Conservation (phyloP, 2,329 filamentous ascomycete genomes). For the Grosmannia huntii region DNA sequence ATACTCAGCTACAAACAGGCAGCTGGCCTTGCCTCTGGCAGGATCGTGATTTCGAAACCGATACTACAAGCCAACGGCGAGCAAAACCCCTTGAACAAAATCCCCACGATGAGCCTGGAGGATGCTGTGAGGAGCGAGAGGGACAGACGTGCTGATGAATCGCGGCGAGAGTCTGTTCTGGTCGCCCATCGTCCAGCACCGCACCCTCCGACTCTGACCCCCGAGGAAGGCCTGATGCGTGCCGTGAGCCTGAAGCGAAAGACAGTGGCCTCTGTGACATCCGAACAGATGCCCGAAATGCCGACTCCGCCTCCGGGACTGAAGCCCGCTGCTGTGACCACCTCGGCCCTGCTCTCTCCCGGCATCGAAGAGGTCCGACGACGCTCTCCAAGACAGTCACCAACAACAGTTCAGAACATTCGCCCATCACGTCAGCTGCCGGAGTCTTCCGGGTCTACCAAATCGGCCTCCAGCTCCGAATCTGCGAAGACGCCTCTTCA, state of each 20-base stretch:
- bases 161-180: slow-evolving; percentile 19
- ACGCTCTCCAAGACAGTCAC: slow-evolving; percentile 33
- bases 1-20: slow-evolving; percentile 8
- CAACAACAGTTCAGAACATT: slow-evolving; percentile 11
- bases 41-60: slow-evolving; percentile 36
- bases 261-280: slow-evolving; percentile 19
- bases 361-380: slow-evolving; percentile 35
- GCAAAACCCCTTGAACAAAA: slow-evolving; percentile 29
- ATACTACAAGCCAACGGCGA: slow-evolving; percentile 26
- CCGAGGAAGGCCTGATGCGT: slow-evolving; percentile 22
- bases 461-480: slow-evolving; percentile 15
- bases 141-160: slow-evolving; percentile 25
- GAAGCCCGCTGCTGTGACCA: slow-evolving; percentile 25
- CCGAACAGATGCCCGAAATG: background rate
- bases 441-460: slow-evolving; percentile 17
- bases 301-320: slow-evolving; percentile 13
- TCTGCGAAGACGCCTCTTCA: slow-evolving; percentile 27
- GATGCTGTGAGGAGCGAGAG: slow-evolving; percentile 34
- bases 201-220: slow-evolving; percentile 20
- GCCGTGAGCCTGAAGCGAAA: slow-evolving; percentile 25
- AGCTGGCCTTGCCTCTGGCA: slow-evolving; percentile 17
- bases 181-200: slow-evolving; percentile 24
- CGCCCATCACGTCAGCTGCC: slow-evolving; percentile 19
- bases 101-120: slow-evolving; percentile 35
- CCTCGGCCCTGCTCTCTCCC: slow-evolving; percentile 38